Conservation (phyloP, 306 rosid genomes). For the Cucurbita pepo region DNA sequence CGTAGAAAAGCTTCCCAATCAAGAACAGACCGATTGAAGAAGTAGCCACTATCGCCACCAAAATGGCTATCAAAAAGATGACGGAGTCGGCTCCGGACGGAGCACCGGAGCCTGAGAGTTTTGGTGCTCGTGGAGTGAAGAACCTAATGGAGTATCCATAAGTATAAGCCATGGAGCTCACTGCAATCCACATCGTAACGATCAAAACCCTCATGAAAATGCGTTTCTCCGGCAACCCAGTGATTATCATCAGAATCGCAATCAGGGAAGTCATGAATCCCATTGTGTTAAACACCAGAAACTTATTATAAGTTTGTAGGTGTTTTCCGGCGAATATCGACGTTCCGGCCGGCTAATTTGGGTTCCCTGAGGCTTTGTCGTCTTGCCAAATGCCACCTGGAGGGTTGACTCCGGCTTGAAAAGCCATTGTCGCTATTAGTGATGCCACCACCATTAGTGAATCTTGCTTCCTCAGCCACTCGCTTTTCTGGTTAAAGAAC, state of each 20-base stretch:
- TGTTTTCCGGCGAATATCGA: not conserved
- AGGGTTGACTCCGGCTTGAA: conserved; percentile 18
- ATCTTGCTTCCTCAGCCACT: conserved; percentile 7
- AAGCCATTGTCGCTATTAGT: conserved; percentile 20
- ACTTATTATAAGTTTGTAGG: not conserved
- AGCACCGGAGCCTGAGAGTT: not conserved
- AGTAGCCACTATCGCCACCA: not conserved
- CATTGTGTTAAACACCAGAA: not conserved
- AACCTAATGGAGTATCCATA: not conserved
- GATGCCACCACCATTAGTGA: conserved; percentile 25
- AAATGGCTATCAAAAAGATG: not conserved
- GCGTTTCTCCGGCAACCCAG: not conserved
- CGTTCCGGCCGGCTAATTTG: not conserved
- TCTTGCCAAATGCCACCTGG: conserved; percentile 22
- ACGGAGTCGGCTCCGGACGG: not conserved
- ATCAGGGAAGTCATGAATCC: not conserved
- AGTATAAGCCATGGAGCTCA: not conserved
- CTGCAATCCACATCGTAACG: not conserved
- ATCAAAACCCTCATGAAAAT: not conserved
- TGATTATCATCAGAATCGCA: not conserved
- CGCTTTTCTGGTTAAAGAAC: not conserved
- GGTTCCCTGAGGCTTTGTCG: not conserved
- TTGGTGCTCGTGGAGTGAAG: not conserved
- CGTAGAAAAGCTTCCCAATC: not conserved
- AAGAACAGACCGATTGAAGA: not conserved